Base-by-base conservation (phyloP, 257 asterid species). In the Cordia subcordata region DNA sequence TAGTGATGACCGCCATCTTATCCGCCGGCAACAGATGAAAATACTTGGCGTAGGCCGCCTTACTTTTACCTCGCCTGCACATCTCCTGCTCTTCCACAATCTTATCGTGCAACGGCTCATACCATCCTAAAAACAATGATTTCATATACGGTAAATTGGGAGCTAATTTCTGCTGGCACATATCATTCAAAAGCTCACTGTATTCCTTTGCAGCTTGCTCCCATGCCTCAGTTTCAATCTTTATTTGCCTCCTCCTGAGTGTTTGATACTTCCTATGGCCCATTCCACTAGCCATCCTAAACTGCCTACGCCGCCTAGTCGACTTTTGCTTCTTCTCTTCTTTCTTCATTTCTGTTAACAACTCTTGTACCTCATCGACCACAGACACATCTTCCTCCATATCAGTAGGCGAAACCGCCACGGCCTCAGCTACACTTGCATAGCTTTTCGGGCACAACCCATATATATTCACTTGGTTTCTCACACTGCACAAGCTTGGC, bases 121-220 rank as follows among this genome's bases (percentile, higher is more conserved):
- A 89, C 97, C 97, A 89, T 35, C 97, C 97, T 61, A 89, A 69
- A 70, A 86, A 86, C 57, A 89, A 68, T 16, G 97, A 80, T 75
- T 89, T 89, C 80, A 89, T 76, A 56, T 84, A 89, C 1, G 97
- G 97, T 74, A 89, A 72, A 84, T 84, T 89, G 8, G 97, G 97
- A 49, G 97, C 97, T 83, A 89, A 69, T 65, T 82, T 89, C 52
- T 84, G 83, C 75, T 84, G 79, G 66, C 97, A 89, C 97, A 90
- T 86, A 58, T 86, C 97, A 63, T 67, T 72, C 76, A 90, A 69
- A 63, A 90, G 94, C 74, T 86, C 97, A 62, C 62, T 72, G 47
- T 81, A 90, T 72, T 90, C 97, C 53, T 69, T 86, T 0, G 87
- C 90, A 10, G 96, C 94, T 68, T 79, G 81, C 60, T 75, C 81